Evolutionary conservation across 192 early-diverging fungal species (phyloP).

Genomic region (Mortierella antarctica): DNA sequence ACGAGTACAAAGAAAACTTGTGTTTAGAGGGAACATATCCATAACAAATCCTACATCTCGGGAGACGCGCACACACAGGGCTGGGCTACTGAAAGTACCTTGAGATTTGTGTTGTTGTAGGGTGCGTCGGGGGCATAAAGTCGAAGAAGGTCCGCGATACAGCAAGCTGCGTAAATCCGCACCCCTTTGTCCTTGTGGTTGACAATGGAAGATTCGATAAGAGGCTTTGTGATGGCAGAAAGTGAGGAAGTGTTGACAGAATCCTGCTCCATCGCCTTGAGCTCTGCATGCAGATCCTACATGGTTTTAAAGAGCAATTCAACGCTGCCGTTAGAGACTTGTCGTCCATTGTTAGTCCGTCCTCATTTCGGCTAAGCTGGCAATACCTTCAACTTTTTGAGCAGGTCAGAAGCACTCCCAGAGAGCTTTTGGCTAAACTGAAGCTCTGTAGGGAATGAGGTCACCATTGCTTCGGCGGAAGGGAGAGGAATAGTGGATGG

Average conservation of each 20-base stretch:
- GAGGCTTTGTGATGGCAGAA: conserved; percentile 68
- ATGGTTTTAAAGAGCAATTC: not conserved
- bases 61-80: not conserved
- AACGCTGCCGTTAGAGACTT: not conserved
- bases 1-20: not conserved
- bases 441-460: conserved; percentile 6
- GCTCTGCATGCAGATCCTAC: conserved; percentile 82
- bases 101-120: conserved; percentile 81
- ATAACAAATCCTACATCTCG: not conserved
- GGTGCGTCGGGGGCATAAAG: conserved; percentile 96
- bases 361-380: not conserved
- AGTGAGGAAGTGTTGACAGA: conserved; percentile 76
- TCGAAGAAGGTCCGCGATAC: conserved; percentile 91
- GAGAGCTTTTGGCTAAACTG: conserved; percentile 38
- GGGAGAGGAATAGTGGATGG: not conserved
- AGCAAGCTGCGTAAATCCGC: conserved; percentile 79
- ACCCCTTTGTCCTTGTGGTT: conserved; percentile 87
- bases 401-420: conserved; percentile 24
- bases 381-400: conserved; percentile 44
- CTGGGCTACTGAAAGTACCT: conserved; percentile 52
- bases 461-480: conserved; percentile 25
- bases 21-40: not conserved
- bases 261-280: conserved; percentile 81
- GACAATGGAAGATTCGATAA: conserved; percentile 74
- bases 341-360: not conserved